Evolutionary conservation across 495 filamentous ascomycete genomes (phyloP).

Genomic region (Cairneyella variabilis): DNA sequence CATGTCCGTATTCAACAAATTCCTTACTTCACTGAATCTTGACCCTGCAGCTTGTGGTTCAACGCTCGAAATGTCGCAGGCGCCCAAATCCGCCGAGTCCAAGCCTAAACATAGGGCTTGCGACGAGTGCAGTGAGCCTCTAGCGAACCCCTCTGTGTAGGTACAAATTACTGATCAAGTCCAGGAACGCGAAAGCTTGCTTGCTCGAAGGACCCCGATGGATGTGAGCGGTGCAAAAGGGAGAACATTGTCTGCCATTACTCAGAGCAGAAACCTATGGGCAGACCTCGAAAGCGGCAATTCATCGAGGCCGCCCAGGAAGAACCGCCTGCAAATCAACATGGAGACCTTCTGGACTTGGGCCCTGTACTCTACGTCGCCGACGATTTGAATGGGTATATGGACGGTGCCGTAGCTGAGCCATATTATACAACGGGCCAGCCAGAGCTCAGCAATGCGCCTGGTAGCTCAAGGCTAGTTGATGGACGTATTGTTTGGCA

Average conservation of each 20-base stretch:
- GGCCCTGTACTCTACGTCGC: constrained; percentile 5
- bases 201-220: constrained; percentile 53
- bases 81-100: neutral
- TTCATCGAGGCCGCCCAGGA: constrained; percentile 31
- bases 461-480: constrained; percentile 19
- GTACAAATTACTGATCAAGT: constrained; percentile 18
- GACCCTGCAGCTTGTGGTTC: too few species aligned
- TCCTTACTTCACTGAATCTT: too few species aligned
- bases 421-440: constrained; percentile 21
- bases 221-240: constrained; percentile 51
- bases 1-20: too few species aligned
- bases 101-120: constrained; percentile 45
- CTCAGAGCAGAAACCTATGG: constrained; percentile 60
- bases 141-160: neutral
- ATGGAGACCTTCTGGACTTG: neutral
- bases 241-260: constrained; percentile 54
- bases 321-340: constrained; percentile 3
- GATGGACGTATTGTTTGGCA: constrained; percentile 6
- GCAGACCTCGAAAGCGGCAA: constrained; percentile 53
- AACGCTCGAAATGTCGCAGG: too few species aligned
- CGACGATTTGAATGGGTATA: constrained; percentile 7
- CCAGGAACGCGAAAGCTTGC: constrained; percentile 57
- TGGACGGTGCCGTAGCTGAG: constrained; percentile 6
- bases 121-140: constrained; percentile 57
- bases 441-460: constrained; percentile 21